Base-by-base conservation (phyloP, 345 rosid species). In the Clausena lansium region DNA sequence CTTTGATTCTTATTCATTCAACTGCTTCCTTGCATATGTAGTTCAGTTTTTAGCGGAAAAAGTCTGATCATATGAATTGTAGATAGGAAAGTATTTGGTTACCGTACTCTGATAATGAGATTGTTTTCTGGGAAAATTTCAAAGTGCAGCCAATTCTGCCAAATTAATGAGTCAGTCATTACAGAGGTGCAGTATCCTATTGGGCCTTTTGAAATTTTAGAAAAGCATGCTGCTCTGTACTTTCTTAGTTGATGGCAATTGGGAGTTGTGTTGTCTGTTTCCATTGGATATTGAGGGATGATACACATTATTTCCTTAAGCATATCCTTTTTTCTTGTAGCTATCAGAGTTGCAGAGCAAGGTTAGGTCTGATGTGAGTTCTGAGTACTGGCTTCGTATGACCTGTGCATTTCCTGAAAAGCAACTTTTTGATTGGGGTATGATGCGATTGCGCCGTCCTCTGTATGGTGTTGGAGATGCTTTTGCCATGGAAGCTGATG, bases 391-490 rank as follows among this genome's bases (percentile, higher is more conserved):
- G 98, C 93, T 97, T 36, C 98, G 87, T 28, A 3, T 83, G 83
- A 87, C 87, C 70, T 94, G 99, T 86, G 82, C 89, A 38, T 82
- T 74, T 88, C 89, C 89, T 35, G 91, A 90, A 73, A 91, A 83
- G 80, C 94, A 90, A 70, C 77, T 97, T 71, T 94, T 87, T 87
- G 98, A 97, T 85, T 97, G 99, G 98, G 98, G 97, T 58, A 89
- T 90, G 97, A 89, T 89, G 91, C 95, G 98, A 76, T 80, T 93
- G 76, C 91, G 85, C 74, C 95, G 94, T 41, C 90, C 93, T 60
- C 78, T 87, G 32, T 92, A 91, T 80, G 99, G 99, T 5, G 84
- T 91, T 78, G 97, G 96, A 62, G 94, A 93, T 88, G 97, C 97
- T 79, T 97, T 93, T 88, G 91, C 92, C 30, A 84, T 76, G 74